Conservation (phyloP, 176 grass and related monocot genomes). For the Ensete ventricosum region DNA sequence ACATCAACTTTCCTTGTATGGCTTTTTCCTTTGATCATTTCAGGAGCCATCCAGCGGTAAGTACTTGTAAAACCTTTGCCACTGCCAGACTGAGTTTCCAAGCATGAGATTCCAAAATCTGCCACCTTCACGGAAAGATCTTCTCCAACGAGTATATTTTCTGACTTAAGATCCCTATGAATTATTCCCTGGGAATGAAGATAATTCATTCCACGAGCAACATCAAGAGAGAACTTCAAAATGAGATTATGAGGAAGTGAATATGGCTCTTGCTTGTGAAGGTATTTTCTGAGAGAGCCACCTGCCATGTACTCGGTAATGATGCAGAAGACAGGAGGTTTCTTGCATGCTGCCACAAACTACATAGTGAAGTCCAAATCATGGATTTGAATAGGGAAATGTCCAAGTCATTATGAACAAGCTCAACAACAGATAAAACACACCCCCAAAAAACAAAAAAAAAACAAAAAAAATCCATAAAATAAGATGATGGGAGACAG, state of each 20-base stretch:
- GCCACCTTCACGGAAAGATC: conserved; percentile 94
- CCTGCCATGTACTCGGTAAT: conserved; percentile 95
- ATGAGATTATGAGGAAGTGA: conserved; percentile 65
- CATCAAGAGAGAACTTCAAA: conserved; percentile 78
- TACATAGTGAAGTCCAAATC: conserved; percentile 8
- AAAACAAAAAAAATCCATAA: no score
- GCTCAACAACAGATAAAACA: neutral
- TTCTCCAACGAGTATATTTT: conserved; percentile 91
- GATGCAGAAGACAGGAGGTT: conserved; percentile 91
- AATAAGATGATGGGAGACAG: neutral
- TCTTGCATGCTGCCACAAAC: conserved; percentile 98
- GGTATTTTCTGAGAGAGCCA: conserved; percentile 86
- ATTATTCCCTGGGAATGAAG: conserved; percentile 88
- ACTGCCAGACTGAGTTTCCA: conserved; percentile 78
- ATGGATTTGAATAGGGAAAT: neutral
- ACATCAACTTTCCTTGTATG: conserved; percentile 96
- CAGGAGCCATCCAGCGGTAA: conserved; percentile 97
- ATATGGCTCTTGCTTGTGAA: conserved; percentile 81
- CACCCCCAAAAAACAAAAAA: no score
- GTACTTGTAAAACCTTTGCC: conserved; percentile 91
- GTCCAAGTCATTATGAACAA: neutral
- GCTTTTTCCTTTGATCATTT: conserved; percentile 92
- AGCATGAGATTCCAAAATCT: conserved; percentile 95
- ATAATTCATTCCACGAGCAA: conserved; percentile 93
- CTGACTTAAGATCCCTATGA: conserved; percentile 95